Conservation (phyloP, 1,139 yeast genomes). For the Yamadazyma membranifaciens region DNA sequence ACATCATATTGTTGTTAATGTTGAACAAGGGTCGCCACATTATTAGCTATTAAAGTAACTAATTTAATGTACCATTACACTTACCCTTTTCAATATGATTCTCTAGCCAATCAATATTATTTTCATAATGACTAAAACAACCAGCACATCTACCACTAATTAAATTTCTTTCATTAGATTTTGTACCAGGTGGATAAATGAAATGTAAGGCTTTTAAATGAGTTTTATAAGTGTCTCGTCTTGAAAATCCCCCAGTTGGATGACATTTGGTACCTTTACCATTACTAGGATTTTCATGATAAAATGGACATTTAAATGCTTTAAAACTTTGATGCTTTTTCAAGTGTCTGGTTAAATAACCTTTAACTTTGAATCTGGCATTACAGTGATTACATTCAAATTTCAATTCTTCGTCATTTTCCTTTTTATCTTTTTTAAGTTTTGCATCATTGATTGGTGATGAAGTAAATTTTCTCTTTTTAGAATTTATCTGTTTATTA, state of each 20-base stretch:
- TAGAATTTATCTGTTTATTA: neutral
- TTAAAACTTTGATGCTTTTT: slow-evolving; percentile 51
- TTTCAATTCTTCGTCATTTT: slow-evolving; percentile 4
- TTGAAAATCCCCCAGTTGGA: slow-evolving; percentile 58
- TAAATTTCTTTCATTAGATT: slow-evolving; percentile 41
- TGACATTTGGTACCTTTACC: slow-evolving; percentile 48
- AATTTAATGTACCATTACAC: slow-evolving; percentile 39
- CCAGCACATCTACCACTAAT: slow-evolving; percentile 57
- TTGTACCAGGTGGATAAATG: slow-evolving; percentile 59
- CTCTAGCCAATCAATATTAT: slow-evolving; percentile 50
- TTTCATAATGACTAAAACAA: slow-evolving; percentile 49
- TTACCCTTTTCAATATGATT: slow-evolving; percentile 46
- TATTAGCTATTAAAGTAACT: neutral
- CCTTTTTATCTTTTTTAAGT: slow-evolving; percentile 4
- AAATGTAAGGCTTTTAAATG: slow-evolving; percentile 59
- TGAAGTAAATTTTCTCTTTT: slow-evolving; percentile 5
- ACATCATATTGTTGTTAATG: too few relatives aligned
- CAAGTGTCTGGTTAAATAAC: slow-evolving; percentile 55
- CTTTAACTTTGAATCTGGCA: slow-evolving; percentile 52
- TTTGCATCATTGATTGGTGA: neutral
- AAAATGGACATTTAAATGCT: slow-evolving; percentile 58
- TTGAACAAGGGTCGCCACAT: too few relatives aligned
- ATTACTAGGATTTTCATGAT: slow-evolving; percentile 23
- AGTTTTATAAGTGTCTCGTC: slow-evolving; percentile 58
- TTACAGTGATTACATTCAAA: slow-evolving; percentile 43